Evolutionary conservation across 2,329 filamentous ascomycete species (phyloP).

Genomic region (Verticillium zaregamsianum): DNA sequence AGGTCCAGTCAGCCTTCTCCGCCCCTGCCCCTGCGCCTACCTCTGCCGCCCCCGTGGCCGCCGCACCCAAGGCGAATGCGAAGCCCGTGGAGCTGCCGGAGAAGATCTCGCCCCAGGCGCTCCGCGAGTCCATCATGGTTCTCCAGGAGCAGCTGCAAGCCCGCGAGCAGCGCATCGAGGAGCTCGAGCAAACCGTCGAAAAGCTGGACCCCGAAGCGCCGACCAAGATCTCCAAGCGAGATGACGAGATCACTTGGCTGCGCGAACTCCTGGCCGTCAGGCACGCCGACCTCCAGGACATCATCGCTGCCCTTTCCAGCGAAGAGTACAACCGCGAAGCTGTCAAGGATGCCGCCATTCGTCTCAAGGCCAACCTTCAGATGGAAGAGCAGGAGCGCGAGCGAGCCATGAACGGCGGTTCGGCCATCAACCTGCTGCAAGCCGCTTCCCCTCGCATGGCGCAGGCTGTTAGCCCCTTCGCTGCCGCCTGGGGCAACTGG

Average conservation of each 20-base stretch:
- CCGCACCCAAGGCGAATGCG: not conserved
- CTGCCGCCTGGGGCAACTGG: conserved; percentile 98
- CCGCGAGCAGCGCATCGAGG: conserved; percentile 84
- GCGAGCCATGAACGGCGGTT: conserved; percentile 69
- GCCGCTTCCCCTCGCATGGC: conserved; percentile 79
- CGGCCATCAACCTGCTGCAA: conserved; percentile 64
- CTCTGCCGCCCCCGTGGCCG: conserved; percentile 36
- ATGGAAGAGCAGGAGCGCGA: conserved; percentile 98
- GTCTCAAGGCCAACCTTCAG: conserved; percentile 88
- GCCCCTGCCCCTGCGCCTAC: conserved; percentile 26
- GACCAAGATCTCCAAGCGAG: conserved; percentile 80
- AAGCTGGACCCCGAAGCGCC: conserved; percentile 72
- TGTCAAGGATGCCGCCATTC: conserved; percentile 86
- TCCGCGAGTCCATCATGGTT: conserved; percentile 93
- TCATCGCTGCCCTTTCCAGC: conserved; percentile 73
- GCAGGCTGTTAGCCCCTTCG: conserved; percentile 69
- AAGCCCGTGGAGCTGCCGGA: conserved; percentile 58
- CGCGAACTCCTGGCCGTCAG: conserved; percentile 89
- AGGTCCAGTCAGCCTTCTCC: conserved; percentile 19
- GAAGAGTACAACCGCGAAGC: conserved; percentile 72
- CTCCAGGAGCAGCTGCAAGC: conserved; percentile 95
- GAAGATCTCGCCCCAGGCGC: conserved; percentile 88
- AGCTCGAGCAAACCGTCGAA: conserved; percentile 68
- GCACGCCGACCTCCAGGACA: conserved; percentile 86
- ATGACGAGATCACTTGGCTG: conserved; percentile 92